Evolutionary conservation across 2,329 filamentous ascomycete genomes (phyloP).

Genomic region (Arthroderma sp.): DNA sequence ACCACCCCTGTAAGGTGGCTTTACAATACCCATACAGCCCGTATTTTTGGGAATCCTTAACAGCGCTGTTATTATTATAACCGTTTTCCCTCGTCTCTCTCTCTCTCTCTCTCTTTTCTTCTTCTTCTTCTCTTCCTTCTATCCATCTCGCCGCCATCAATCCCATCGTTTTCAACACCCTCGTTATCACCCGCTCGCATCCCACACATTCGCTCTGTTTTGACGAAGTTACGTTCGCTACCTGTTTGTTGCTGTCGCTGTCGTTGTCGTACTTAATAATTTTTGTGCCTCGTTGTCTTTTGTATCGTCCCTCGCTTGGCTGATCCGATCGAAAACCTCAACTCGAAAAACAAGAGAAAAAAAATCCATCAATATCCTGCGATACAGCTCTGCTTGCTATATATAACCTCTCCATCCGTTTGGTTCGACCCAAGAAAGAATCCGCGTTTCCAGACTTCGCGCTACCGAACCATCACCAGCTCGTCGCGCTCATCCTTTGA

Average conservation of each 20-base stretch:
- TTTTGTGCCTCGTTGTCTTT: conserved; percentile 5
- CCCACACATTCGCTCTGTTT: conserved; percentile 22
- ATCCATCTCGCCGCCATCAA: conserved; percentile 3
- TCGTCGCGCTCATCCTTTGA: too few species aligned
- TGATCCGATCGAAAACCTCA: too few species aligned
- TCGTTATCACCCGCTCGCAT: conserved; percentile 2
- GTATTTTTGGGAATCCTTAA: neutral
- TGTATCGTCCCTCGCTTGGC: neutral
- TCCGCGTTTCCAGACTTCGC: too few species aligned
- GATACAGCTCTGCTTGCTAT: too few species aligned
- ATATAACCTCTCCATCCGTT: too few species aligned
- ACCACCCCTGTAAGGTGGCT: too few species aligned
- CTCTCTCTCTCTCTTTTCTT: conserved; percentile 12
- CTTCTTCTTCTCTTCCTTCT: conserved; percentile 12
- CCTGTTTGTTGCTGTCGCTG: conserved; percentile 13
- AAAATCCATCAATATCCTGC: too few species aligned
- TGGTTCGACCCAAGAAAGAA: too few species aligned
- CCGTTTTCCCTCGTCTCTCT: conserved; percentile 5
- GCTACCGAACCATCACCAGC: too few species aligned
- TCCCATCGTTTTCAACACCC: conserved; percentile 4
- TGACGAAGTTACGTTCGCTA: conserved; percentile 28
- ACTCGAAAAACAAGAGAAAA: too few species aligned
- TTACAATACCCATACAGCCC: neutral
- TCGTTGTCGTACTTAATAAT: too few species aligned
- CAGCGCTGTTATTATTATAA: neutral